These are phyloP conservation scores for Penicillium aurantiogriseum DNA, from an alignment of 2,329 filamentous ascomycete species.

Conservation along the genomic window DNA sequence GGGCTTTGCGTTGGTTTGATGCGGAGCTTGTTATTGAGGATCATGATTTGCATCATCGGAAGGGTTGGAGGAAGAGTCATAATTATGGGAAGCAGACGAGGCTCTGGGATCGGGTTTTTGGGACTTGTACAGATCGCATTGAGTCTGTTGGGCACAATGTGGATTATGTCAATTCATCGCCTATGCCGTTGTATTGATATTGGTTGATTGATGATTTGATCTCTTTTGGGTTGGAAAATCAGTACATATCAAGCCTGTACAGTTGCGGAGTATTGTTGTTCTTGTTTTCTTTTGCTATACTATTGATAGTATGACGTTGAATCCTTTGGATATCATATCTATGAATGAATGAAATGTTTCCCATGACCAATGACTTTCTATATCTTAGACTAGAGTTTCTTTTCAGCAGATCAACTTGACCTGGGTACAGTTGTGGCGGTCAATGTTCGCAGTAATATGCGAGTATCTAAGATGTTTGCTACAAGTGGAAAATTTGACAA, in stretches of 20 bases:
- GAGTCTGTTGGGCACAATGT: slow-evolving; percentile 23
- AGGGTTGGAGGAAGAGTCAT: slow-evolving; percentile 29
- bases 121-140: slow-evolving; percentile 26
- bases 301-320: neutral
- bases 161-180: slow-evolving; percentile 24
- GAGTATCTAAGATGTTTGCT: neutral
- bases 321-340: neutral
- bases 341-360: slow-evolving; percentile 4
- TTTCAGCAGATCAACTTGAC: neutral
- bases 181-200: slow-evolving; percentile 23
- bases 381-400: no score
- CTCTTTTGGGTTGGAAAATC: neutral
- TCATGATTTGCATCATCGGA: slow-evolving; percentile 29
- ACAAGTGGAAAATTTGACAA: neutral
- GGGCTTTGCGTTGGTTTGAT: slow-evolving; percentile 19
- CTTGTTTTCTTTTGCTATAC: neutral
- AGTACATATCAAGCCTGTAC: neutral
- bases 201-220: neutral
- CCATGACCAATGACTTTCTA: neutral
- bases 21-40: slow-evolving; percentile 29
- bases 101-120: slow-evolving; percentile 28
- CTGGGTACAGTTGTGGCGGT: no score
- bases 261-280: neutral
- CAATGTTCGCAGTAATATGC: neutral
- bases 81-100: slow-evolving; percentile 31